Percentiles rank a stretch among this genome's conserved stretches.
Evolutionary conservation across 768 basidiomycete species (phyloP).

Genomic region (Tephrocybe sp.): DNA sequence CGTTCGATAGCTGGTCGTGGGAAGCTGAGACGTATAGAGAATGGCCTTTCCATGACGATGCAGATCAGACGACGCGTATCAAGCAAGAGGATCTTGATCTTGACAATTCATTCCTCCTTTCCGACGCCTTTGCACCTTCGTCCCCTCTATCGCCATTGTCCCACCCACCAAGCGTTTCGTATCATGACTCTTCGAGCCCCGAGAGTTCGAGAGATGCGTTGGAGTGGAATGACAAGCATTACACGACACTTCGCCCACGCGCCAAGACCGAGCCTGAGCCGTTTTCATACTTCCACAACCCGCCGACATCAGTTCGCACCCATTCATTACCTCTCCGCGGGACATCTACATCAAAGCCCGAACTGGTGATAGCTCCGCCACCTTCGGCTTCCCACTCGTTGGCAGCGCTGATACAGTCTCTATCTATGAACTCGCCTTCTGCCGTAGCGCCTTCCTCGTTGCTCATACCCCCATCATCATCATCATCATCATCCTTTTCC

Average conservation of each 20-base stretch:
- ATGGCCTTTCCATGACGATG: slow-evolving; percentile 29
- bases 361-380: slow-evolving; percentile 19
- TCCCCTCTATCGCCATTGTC: slow-evolving; percentile 28
- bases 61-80: slow-evolving; percentile 27
- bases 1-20: slow-evolving; percentile 45
- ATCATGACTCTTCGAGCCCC: slow-evolving; percentile 23
- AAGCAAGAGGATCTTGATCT: slow-evolving; percentile 49
- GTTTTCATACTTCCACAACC: slow-evolving; percentile 19
- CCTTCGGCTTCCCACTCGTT: slow-evolving; percentile 27
- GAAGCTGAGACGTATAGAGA: slow-evolving; percentile 24
- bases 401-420: slow-evolving; percentile 36
- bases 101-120: slow-evolving; percentile 32
- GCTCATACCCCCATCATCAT: slow-evolving; percentile 29
- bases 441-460: slow-evolving; percentile 29
- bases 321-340: slow-evolving; percentile 17
- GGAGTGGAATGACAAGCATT: slow-evolving; percentile 15
- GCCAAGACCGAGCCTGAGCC: slow-evolving; percentile 33
- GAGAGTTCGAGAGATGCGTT: slow-evolving; percentile 9
- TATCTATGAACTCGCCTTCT: slow-evolving; percentile 36
- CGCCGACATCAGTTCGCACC: slow-evolving; percentile 8
- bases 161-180: slow-evolving; percentile 24
- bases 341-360: slow-evolving; percentile 19
- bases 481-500: slow-evolving; percentile 26
- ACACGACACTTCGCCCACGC: slow-evolving; percentile 33
- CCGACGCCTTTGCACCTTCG: slow-evolving; percentile 21